A percentile compares a stretch with the other conserved stretches of the same genome.
phyloP scores from a whole-genome alignment of 2,329 filamentous ascomycete species.

The Cercospora sp. region DNA sequence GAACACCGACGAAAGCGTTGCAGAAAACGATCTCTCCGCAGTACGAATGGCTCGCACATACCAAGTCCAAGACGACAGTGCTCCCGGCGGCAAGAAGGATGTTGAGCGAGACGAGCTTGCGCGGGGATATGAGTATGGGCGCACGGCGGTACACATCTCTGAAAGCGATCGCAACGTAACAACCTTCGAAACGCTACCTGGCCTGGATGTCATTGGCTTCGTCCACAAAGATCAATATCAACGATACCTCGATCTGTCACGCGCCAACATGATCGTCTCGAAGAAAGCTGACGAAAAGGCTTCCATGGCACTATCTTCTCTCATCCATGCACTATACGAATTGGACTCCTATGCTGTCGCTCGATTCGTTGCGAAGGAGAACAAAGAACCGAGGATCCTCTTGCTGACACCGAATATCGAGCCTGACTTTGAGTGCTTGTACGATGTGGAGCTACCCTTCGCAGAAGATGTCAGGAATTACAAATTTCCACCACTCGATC shows the following conservation, averaged over 20 bases:
- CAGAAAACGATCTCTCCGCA: conserved; percentile 56
- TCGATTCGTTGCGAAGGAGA: conserved; percentile 79
- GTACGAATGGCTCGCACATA: conserved; percentile 81
- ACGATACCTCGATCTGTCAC: conserved; percentile 81
- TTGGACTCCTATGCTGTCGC: conserved; percentile 83
- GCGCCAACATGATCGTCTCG: conserved; percentile 73
- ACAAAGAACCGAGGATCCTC: conserved; percentile 73
- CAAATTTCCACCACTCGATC: conserved; percentile 85
- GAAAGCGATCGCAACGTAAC: conserved; percentile 85
- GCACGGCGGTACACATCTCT: conserved; percentile 86
- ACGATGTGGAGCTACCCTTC: conserved; percentile 89
- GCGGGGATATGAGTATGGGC: conserved; percentile 92
- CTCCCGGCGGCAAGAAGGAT: conserved; percentile 76
- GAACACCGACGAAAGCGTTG: conserved; percentile 33
- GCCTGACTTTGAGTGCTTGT: conserved; percentile 75
- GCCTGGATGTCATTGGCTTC: conserved; percentile 84
- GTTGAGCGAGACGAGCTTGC: conserved; percentile 79
- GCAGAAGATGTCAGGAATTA: conserved; percentile 90
- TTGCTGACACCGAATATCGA: conserved; percentile 80
- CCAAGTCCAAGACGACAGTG: conserved; percentile 71
- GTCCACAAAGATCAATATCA: conserved; percentile 69
- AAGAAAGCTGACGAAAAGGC: conserved; percentile 79
- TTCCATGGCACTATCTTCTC: conserved; percentile 78
- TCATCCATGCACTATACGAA: conserved; percentile 85
- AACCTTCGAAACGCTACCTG: conserved; percentile 74